phyloP scores from a whole-genome alignment of 2,329 filamentous ascomycete species.

The Daldinia sp. region DNA sequence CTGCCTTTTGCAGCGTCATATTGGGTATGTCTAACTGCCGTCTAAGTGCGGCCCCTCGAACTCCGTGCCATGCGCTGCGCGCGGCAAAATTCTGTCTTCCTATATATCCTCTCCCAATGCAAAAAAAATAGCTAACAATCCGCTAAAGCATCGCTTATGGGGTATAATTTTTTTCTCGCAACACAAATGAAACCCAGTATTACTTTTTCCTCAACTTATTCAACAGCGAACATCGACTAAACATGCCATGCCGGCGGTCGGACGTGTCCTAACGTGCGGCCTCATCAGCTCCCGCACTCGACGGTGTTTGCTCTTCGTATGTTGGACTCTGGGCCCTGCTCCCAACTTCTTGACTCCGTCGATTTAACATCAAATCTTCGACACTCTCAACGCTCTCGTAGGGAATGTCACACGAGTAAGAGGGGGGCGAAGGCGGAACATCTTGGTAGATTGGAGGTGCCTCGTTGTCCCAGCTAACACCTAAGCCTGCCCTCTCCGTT shows the following conservation, averaged over 20 bases:
- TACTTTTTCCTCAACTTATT: conserved; percentile 19
- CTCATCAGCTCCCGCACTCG: conserved; percentile 7
- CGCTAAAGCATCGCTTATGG: conserved; percentile 26
- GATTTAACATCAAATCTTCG: conserved; percentile 33
- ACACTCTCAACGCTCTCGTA: conserved; percentile 38
- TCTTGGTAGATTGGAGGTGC: conserved; percentile 94
- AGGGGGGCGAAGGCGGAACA: conserved; percentile 86
- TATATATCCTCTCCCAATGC: conserved; percentile 20
- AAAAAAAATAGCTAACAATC: conserved; percentile 17
- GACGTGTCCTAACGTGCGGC: conserved; percentile 25
- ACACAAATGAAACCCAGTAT: conserved; percentile 20
- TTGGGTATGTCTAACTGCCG: conserved; percentile 20
- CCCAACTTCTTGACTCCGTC: conserved; percentile 21
- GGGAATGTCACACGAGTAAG: conserved; percentile 59
- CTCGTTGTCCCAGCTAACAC: conserved; percentile 97
- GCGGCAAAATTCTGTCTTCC: conserved; percentile 4
- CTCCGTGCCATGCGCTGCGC: conserved; percentile 16
- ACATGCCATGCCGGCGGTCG: conserved; percentile 7
- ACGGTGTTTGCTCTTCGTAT: conserved; percentile 31
- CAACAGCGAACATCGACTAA: conserved; percentile 12
- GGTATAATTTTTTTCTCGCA: conserved; percentile 29
- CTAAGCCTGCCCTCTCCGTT: conserved; percentile 86
- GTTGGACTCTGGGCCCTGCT: conserved; percentile 31
- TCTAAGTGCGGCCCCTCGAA: conserved; percentile 13
- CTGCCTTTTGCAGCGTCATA: conserved; percentile 1